phyloP scores from a whole-genome alignment of 2,329 filamentous ascomycete genomes.

The Exophiala sideris region DNA sequence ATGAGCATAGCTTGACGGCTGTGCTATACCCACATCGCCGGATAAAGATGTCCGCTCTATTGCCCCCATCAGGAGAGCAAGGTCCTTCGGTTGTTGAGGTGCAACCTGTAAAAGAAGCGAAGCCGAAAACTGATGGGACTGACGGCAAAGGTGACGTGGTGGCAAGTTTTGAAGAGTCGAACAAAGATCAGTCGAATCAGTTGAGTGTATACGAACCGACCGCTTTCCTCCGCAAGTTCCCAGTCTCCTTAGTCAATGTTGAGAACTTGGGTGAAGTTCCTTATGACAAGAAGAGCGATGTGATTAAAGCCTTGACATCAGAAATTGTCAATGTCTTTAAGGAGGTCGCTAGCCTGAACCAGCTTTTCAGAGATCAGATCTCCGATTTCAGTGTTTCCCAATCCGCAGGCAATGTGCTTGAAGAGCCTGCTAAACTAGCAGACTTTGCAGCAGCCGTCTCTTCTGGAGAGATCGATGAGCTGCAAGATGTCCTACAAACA shows the following conservation, averaged over 20 bases:
- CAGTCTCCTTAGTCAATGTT: constrained; percentile 91
- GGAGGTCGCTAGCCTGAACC: constrained; percentile 90
- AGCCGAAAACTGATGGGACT: constrained; percentile 51
- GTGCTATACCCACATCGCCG: constrained; percentile 94
- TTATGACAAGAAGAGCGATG: constrained; percentile 82
- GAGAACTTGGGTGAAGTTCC: constrained; percentile 88
- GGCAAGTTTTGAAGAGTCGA: constrained; percentile 88
- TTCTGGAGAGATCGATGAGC: constrained; percentile 84
- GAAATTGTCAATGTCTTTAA: constrained; percentile 99
- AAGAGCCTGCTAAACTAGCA: constrained; percentile 90
- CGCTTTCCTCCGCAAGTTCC: constrained; percentile 84
- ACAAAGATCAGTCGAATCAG: constrained; percentile 57
- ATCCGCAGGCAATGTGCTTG: constrained; percentile 87
- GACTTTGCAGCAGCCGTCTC: constrained; percentile 97
- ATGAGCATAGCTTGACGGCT: constrained; percentile 80
- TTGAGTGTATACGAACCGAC: constrained; percentile 74
- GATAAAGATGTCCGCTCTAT: constrained; percentile 81
- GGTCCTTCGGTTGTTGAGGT: constrained; percentile 35
- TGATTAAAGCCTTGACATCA: constrained; percentile 87
- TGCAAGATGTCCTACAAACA: constrained; percentile 85
- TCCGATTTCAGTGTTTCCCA: constrained; percentile 96
- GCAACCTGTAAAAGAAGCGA: constrained; percentile 48
- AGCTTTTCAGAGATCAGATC: constrained; percentile 93
- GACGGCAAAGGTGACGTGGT: constrained; percentile 91
- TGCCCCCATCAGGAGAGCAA: constrained; percentile 58